Evolutionary conservation across 345 rosid genomes (phyloP).

Genomic region (Eutrema yunnanense): DNA sequence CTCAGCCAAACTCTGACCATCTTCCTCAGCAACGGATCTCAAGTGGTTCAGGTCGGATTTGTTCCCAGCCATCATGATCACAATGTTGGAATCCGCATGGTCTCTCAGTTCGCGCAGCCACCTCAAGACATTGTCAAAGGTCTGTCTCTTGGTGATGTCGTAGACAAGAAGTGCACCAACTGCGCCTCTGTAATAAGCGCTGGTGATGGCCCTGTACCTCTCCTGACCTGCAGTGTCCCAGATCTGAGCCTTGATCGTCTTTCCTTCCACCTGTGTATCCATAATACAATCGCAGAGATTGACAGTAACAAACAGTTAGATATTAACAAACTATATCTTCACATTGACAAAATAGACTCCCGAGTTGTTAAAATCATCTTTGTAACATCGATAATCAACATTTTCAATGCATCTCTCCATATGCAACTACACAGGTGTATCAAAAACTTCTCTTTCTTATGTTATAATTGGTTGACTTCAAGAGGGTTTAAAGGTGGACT

Average conservation of each 20-base stretch:
- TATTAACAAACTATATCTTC: not conserved
- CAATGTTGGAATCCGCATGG: constrained; percentile 76
- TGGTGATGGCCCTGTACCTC: constrained; percentile 65
- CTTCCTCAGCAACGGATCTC: constrained; percentile 56
- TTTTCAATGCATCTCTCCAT: not conserved
- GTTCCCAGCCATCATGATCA: constrained; percentile 77
- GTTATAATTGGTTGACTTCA: constrained; percentile 12
- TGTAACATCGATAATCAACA: not conserved
- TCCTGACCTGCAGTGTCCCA: constrained; percentile 89
- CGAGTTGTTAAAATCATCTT: not conserved
- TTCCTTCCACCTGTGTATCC: constrained; percentile 60
- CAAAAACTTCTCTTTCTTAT: not conserved
- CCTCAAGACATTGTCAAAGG: constrained; percentile 57
- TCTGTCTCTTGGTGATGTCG: constrained; percentile 76
- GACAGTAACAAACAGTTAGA: not conserved
- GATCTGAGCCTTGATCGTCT: constrained; percentile 79
- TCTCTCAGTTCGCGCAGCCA: constrained; percentile 77
- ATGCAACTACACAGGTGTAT: not conserved
- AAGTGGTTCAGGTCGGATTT: constrained; percentile 66
- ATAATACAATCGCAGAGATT: not conserved
- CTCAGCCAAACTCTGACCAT: constrained; percentile 54
- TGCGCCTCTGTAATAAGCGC: constrained; percentile 75
- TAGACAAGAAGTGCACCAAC: constrained; percentile 78
- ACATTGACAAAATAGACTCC: not conserved
- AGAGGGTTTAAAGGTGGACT: constrained; percentile 5